phyloP scores from a whole-genome alignment of 2,329 filamentous ascomycete genomes.

The Verticillium nubilum region DNA sequence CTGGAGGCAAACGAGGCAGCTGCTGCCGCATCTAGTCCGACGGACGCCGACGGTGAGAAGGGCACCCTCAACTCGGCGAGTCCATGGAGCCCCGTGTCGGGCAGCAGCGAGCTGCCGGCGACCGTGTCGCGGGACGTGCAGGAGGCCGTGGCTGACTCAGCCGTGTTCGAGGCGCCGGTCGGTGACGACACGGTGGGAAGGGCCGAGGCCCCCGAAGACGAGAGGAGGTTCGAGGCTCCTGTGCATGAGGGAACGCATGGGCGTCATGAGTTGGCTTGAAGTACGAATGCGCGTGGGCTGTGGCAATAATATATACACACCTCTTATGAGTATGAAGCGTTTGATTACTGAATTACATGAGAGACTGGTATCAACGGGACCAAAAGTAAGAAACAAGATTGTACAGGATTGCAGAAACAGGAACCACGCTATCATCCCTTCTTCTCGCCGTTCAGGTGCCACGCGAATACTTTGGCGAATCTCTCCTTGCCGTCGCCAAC shows the following conservation, averaged over 20 bases:
- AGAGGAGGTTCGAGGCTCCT: background rate
- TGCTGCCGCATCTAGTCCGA: background rate
- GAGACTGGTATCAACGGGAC: background rate
- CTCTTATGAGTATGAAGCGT: background rate
- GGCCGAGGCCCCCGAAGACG: background rate
- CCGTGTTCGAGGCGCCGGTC: background rate
- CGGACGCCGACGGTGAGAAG: background rate
- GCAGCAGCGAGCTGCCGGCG: background rate
- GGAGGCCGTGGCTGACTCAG: background rate
- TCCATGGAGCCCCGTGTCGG: background rate
- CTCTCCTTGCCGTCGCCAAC: conserved; percentile 67
- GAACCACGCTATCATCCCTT: background rate
- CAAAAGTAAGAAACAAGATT: background rate
- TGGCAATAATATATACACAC: background rate
- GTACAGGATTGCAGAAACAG: background rate
- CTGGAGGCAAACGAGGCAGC: conserved; percentile 1
- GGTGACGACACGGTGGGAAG: background rate
- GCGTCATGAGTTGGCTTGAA: background rate
- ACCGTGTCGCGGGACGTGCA: background rate
- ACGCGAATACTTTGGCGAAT: conserved; percentile 74
- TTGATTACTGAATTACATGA: background rate
- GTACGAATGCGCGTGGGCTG: background rate
- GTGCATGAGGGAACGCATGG: background rate
- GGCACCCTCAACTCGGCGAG: background rate
- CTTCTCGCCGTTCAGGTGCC: conserved; percentile 58